Conservation (phyloP, 1,284 basidiomycete species). For the Fomitiporia mediterranea region DNA sequence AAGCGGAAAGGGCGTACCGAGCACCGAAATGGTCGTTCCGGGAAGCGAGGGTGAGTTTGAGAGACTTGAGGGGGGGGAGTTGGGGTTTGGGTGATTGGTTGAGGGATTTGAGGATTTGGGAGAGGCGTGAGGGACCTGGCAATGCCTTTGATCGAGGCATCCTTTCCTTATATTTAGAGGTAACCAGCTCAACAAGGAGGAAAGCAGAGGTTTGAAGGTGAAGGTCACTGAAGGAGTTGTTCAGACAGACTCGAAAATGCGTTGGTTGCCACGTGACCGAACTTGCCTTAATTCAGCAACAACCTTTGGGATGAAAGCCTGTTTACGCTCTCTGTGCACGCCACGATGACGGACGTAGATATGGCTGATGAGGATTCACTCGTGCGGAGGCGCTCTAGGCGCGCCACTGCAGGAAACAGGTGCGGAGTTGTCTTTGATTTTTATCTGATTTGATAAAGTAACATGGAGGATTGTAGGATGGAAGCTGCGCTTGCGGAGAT, state of each 20-base stretch:
- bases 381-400: slow-evolving; percentile 52
- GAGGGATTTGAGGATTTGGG: slow-evolving; percentile 48
- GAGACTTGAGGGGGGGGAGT: slow-evolving; percentile 44
- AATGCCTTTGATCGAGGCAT: slow-evolving; percentile 43
- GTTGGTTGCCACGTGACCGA: not conserved
- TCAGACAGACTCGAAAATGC: not conserved
- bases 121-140: slow-evolving; percentile 51
- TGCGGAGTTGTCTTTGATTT: slow-evolving; percentile 26
- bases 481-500: slow-evolving; percentile 70
- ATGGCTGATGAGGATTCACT: slow-evolving; percentile 41
- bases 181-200: not conserved
- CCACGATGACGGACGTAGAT: not conserved
- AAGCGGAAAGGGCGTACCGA: slow-evolving; percentile 34
- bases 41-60: slow-evolving; percentile 54
- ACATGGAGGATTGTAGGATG: slow-evolving; percentile 44
- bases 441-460: slow-evolving; percentile 17
- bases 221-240: not conserved
- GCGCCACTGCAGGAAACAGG: slow-evolving; percentile 75
- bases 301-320: too few relatives aligned
- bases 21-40: slow-evolving; percentile 73
- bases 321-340: slow-evolving; percentile 21
- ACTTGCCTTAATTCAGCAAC: not conserved
- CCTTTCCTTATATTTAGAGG: not conserved
- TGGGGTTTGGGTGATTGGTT: slow-evolving; percentile 51
- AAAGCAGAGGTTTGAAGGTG: not conserved